Conservation (phyloP, 2,329 filamentous ascomycete species). For the Incumbomyces delicatus region DNA sequence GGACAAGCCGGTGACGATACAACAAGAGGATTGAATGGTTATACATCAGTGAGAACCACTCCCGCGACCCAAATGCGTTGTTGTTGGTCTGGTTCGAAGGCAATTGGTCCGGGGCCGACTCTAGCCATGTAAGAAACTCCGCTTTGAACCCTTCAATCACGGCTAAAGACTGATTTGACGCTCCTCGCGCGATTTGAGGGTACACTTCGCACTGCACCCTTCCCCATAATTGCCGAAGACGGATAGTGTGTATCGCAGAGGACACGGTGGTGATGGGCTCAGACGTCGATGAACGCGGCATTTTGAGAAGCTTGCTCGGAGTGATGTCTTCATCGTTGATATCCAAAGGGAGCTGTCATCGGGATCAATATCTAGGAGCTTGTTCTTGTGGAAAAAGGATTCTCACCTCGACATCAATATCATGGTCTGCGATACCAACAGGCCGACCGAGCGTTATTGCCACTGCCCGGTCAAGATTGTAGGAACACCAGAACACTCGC, state of each 20-base stretch:
- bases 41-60: slow-evolving; percentile 33
- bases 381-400: no score
- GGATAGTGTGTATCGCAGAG: slow-evolving; percentile 21
- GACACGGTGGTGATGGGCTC: slow-evolving; percentile 20
- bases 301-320: background rate
- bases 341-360: slow-evolving; percentile 8
- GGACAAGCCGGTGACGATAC: slow-evolving; percentile 23
- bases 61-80: slow-evolving; percentile 25
- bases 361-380: background rate
- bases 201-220: slow-evolving; percentile 19
- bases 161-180: slow-evolving; percentile 12
- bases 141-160: slow-evolving; percentile 15
- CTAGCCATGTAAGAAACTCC: slow-evolving; percentile 22
- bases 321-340: slow-evolving; percentile 9
- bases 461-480: slow-evolving; percentile 34
- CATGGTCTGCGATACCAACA: slow-evolving; percentile 32
- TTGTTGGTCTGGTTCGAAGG: slow-evolving; percentile 18
- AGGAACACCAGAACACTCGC: slow-evolving; percentile 36
- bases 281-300: background rate
- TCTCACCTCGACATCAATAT: slow-evolving; percentile 28
- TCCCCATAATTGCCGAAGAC: slow-evolving; percentile 21
- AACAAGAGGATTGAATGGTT: slow-evolving; percentile 32
- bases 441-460: slow-evolving; percentile 32
- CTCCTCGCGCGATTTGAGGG: slow-evolving; percentile 6
- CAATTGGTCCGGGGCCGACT: slow-evolving; percentile 13